Percentiles rank a stretch among this genome's conserved stretches.
Conservation (phyloP, 2,329 filamentous ascomycete genomes). For the Claviceps capensis region DNA sequence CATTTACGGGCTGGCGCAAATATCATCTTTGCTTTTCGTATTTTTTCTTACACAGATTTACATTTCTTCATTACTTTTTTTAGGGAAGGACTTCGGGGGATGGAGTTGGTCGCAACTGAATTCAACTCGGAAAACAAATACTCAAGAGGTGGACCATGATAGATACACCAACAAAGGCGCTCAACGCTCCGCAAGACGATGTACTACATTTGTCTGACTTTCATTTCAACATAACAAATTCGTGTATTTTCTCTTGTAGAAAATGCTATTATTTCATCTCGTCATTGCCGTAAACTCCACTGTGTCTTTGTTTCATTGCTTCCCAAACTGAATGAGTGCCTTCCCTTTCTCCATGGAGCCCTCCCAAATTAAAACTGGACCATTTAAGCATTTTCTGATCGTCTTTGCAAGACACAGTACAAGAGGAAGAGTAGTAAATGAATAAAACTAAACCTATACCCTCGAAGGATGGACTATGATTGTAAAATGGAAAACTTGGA, state of each 20-base stretch:
- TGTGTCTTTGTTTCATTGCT: background rate
- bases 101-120: constrained; percentile 6
- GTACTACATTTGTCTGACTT: background rate
- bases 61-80: background rate
- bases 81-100: background rate
- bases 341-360: no score
- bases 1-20: constrained; percentile 12
- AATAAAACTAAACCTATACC: background rate
- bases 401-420: no score
- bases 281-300: background rate
- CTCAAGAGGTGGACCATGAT: background rate
- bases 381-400: no score
- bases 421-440: background rate
- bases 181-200: constrained; percentile 8
- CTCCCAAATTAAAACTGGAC: background rate
- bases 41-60: background rate
- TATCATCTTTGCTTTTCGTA: constrained; percentile 2
- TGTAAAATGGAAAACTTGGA: no score
- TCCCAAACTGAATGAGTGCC: no score
- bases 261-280: background rate
- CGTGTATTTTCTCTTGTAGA: background rate
- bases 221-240: background rate
- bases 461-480: no score
- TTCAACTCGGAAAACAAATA: constrained; percentile 3
- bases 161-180: constrained; percentile 2